These are phyloP conservation scores for Trypanosoma conorhini DNA, from an alignment of 208 protist species.

Conservation along the genomic window DNA sequence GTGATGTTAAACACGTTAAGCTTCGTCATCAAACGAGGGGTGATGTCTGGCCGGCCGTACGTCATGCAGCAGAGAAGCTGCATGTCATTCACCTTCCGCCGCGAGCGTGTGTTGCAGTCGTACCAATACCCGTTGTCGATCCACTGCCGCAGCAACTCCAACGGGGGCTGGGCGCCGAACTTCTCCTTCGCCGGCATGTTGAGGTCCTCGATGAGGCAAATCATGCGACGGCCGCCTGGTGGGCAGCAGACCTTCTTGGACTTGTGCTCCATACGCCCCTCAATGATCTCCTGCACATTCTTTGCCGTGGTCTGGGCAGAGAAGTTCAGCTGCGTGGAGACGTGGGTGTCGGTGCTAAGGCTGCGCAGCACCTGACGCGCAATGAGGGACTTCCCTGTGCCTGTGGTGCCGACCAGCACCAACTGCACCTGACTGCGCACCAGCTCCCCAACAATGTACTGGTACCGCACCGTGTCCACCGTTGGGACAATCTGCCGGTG, in stretches of 20 bases:
- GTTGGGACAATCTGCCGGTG: conserved; percentile 97
- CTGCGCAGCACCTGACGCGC: conserved; percentile 83
- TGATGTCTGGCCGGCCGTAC: conserved; percentile 95
- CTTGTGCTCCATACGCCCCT: conserved; percentile 96
- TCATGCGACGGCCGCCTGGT: conserved; percentile 92
- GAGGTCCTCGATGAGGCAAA: conserved; percentile 98
- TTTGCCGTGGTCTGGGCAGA: conserved; percentile 95
- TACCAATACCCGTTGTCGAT: conserved; percentile 98
- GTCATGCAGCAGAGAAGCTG: conserved; percentile 98
- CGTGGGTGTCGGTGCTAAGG: conserved; percentile 77
- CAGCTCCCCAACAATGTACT: conserved; percentile 94
- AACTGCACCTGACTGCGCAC: conserved; percentile 85
- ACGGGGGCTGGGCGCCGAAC: conserved; percentile 97
- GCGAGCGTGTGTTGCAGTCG: conserved; percentile 93
- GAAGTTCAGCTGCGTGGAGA: conserved; percentile 96
- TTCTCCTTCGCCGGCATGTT: conserved; percentile 98
- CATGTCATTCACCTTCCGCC: conserved; percentile 95
- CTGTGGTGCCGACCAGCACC: conserved; percentile 95
- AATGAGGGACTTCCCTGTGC: conserved; percentile 97
- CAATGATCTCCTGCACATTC: conserved; percentile 96
- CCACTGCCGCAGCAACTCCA: conserved; percentile 97
- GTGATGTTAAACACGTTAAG: conserved; percentile 97
- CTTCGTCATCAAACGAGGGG: conserved; percentile 92
- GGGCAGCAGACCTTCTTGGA: conserved; percentile 96
- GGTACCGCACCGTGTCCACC: conserved; percentile 96